Evolutionary conservation across 371 early-diverging fungal species (phyloP), one percentile per base, ranked within the genome.

Genomic region (Apophysomyces trapeziformis): DNA sequence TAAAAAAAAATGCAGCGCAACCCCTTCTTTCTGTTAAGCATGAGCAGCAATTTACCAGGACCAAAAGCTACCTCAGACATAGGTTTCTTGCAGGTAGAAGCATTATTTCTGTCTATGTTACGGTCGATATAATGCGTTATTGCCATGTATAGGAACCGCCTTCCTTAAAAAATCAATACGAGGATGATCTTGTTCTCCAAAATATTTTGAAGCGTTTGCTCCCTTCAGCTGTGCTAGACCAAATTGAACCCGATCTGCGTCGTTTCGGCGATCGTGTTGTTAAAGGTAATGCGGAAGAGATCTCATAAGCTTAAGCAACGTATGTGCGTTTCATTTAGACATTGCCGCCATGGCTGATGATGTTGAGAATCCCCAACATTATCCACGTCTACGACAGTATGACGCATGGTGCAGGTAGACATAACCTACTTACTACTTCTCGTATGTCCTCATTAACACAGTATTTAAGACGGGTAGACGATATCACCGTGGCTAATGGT

Each of bases 351-450:
- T 74, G 74, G 68, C 77, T 56, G 68, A 83, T 62, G 43, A 82
- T 74, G 69, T 71, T 12, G 78, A 80, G 37, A 62, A 71, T 9
- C 80, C 77, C 7, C 71, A 58, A 18, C 75, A 91, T 60, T 84
- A 83, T 41, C 91, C 91, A 39, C 72, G 75, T 37, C 73, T 91
- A n/a, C 80, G 78, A 38, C 91, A 91, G 62, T 90, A 86, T 62
- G 89, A 89, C 60, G 80, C 83, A 12, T 91, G 89, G 89, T 86
- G 88, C 66, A 75, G 78, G 83, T 75, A 67, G 26, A 61, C 45
- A 32, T 14, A 41, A 21, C 35, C 36, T 58, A n/a, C 9, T 50
- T 26, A 13, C 0, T 54, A 4, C 47, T 32, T 38, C 18, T 41
- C 8, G 21, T 41, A 16, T 0, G 11, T 39, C 12, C 12, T 41